These are phyloP conservation scores for Trichocladium uniseriatum DNA, from an alignment of 495 filamentous ascomycete species.

Conservation along the genomic window DNA sequence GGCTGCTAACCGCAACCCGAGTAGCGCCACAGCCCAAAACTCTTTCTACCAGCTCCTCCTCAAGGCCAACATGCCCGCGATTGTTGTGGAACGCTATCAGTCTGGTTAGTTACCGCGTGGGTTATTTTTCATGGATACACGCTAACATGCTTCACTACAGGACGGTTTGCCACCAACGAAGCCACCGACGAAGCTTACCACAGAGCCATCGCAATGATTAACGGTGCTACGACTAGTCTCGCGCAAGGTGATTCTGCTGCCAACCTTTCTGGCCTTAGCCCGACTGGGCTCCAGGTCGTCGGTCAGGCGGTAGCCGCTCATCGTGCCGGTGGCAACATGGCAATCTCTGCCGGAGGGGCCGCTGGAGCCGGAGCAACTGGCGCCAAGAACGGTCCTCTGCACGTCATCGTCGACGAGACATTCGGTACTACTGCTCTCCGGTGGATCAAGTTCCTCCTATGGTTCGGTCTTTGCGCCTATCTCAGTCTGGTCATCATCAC, in stretches of 20 bases:
- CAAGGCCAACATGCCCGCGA: constrained; percentile 82
- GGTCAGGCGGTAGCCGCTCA: constrained; percentile 80
- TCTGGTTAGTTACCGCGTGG: constrained; percentile 39
- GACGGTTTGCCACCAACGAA: constrained; percentile 66
- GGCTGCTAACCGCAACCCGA: constrained; percentile 83
- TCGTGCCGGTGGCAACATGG: constrained; percentile 56
- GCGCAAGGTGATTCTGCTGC: constrained; percentile 26
- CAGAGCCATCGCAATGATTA: constrained; percentile 61
- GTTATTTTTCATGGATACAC: background rate
- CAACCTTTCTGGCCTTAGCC: constrained; percentile 15
- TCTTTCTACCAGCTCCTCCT: constrained; percentile 90
- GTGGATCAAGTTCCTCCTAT: constrained; percentile 78
- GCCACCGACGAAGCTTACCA: constrained; percentile 65
- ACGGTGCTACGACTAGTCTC: constrained; percentile 25
- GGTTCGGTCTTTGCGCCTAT: constrained; percentile 68
- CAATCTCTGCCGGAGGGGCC: constrained; percentile 32
- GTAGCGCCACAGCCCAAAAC: constrained; percentile 76
- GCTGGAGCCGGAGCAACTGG: constrained; percentile 41
- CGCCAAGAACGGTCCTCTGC: constrained; percentile 68
- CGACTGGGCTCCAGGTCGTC: constrained; percentile 56
- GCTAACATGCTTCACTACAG: constrained; percentile 4
- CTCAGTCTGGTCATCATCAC: constrained; percentile 64
- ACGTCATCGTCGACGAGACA: constrained; percentile 94
- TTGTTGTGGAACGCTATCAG: constrained; percentile 80
- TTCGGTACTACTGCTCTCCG: constrained; percentile 68